A percentile compares a stretch with the other conserved stretches of the same genome.
Conservation (phyloP, 1,139 yeast species). For the Blastobotrys serpentis region DNA sequence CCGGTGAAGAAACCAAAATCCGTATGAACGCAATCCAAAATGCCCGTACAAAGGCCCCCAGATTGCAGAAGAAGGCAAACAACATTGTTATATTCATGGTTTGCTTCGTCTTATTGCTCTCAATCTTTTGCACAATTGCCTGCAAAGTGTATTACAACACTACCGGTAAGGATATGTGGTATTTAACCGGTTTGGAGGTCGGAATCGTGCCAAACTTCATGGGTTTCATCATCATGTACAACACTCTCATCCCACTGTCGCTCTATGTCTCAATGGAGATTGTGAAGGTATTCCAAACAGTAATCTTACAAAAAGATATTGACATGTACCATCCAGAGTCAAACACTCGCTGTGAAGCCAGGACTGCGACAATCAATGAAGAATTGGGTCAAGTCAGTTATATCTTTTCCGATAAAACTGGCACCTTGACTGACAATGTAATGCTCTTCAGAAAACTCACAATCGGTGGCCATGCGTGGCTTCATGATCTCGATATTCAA, state of each 20-base stretch:
- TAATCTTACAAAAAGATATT: constrained; percentile 80
- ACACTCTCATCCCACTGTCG: constrained; percentile 91
- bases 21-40: constrained; percentile 91
- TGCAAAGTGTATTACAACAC: constrained; percentile 55
- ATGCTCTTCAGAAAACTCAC: constrained; percentile 40
- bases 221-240: constrained; percentile 97
- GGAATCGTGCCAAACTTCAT: constrained; percentile 89
- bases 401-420: constrained; percentile 94
- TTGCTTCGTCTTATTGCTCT: constrained; percentile 64
- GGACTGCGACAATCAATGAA: constrained; percentile 92
- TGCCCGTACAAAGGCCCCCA: constrained; percentile 91
- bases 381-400: constrained; percentile 96
- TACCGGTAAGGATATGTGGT: constrained; percentile 59
- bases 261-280: constrained; percentile 96
- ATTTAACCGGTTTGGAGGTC: constrained; percentile 65
- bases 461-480: constrained; percentile 82
- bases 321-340: constrained; percentile 89
- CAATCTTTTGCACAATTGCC: constrained; percentile 82
- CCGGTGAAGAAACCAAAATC: constrained; percentile 95
- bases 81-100: constrained; percentile 87
- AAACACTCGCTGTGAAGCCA: constrained; percentile 90
- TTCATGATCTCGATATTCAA: constrained; percentile 67
- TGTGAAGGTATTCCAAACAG: constrained; percentile 81
- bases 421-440: constrained; percentile 69
- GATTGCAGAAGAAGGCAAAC: constrained; percentile 79